Evolutionary conservation across 805 yeast genomes (phyloP), one percentile per base, ranked within the genome.

Genomic region (Saccharomyces paradoxus): DNA sequence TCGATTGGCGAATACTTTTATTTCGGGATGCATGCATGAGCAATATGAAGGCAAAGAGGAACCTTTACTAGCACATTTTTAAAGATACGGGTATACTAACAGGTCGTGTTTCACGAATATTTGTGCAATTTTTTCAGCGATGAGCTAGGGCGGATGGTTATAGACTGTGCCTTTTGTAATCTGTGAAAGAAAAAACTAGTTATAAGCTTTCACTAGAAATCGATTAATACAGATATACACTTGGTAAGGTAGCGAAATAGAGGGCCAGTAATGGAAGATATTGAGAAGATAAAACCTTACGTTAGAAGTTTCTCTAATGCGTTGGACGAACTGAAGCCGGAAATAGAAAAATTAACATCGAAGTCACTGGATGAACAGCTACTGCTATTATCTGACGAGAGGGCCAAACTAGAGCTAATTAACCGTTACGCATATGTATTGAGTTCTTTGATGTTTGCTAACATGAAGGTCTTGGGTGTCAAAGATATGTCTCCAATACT

Each of bases 401-500:
- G 59, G 41, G 59, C 59, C 12, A 62, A 57, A 46, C 44, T 69
- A 47, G 64, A 64, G 1, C 54, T 65, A 2, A 52, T 65, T 8
- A 69, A 69, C 50, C 60, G 58, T 24, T 62, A 60, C 41, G 62
- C 66, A 2, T 69, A 69, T 52, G 56, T 66, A 1, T 54, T 69
- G 50, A 63, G 68, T 44, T 67, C 71, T 0, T 52, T 69, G 46
- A 56, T 67, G 55, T 69, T 68, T 51, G 57, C 66, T 1, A 62
- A 63, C 50, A 61, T 63, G 64, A 69, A 69, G 51, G 54, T 69
- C 9, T 51, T 60, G 21, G 55, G 57, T 26, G 60, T 59, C 17
- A 65, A 63, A 44, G 67, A 68, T 29, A 50, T 63, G 54, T 46
- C 56, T 5, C 83, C 85, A 1, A 79, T 89, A 22, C 81, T 84